Evolutionary conservation across 2,329 filamentous ascomycete genomes (phyloP).

Genomic region (Annulohypoxylon truncatum): DNA sequence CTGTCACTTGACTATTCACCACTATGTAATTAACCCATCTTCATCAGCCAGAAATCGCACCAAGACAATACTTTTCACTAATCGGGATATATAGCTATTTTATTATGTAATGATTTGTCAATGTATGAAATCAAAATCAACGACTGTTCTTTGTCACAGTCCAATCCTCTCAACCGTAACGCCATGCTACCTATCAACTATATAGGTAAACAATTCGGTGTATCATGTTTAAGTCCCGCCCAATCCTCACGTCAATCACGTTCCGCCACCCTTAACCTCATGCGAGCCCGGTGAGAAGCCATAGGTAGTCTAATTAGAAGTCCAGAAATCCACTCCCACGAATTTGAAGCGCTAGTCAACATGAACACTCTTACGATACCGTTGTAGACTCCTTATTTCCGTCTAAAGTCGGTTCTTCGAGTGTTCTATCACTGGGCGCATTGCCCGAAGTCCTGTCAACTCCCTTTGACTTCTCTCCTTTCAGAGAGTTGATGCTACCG

Average conservation of each 20-base stretch:
- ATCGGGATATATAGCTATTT: background rate
- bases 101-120: background rate
- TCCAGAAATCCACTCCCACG: background rate
- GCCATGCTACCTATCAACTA: slow-evolving; percentile 31
- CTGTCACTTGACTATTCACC: slow-evolving; percentile 44
- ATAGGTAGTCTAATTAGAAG: slow-evolving; percentile 2
- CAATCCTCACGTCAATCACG: background rate
- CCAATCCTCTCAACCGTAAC: slow-evolving; percentile 23
- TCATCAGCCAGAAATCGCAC: background rate
- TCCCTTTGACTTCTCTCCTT: slow-evolving; percentile 43
- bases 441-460: slow-evolving; percentile 9
- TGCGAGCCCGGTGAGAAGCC: slow-evolving; percentile 5
- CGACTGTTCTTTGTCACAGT: background rate
- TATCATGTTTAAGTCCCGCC: slow-evolving; percentile 8
- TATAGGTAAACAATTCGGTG: background rate
- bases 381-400: slow-evolving; percentile 8
- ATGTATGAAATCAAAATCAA: background rate
- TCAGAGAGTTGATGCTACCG: slow-evolving; percentile 34
- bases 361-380: background rate
- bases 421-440: slow-evolving; percentile 19
- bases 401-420: slow-evolving; percentile 18
- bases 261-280: slow-evolving; percentile 2
- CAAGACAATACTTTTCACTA: slow-evolving; percentile 5
- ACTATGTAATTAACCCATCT: background rate
- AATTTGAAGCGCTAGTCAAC: background rate